Evolutionary conservation across 192 early-diverging fungal species (phyloP), one percentile per base, ranked within the genome.

Genomic region (Coemansia sp.): DNA sequence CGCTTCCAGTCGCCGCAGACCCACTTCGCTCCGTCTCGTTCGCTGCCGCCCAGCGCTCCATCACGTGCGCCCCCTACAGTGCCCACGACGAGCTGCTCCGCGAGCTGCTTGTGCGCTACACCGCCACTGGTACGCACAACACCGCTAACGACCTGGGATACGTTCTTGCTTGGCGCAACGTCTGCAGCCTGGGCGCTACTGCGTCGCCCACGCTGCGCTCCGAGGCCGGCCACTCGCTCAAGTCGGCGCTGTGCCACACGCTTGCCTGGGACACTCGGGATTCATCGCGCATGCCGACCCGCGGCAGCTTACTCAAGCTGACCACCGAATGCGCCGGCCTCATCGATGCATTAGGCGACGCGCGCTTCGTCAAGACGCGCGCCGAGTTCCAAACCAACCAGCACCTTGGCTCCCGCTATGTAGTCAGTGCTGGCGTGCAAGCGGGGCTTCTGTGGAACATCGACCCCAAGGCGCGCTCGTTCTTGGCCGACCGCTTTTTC

Each of bases 401-500:
- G 26, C 72, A 74, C 6, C 81, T 92, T 30, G 84, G 82, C 30
- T 15, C 56, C 43, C 85, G 86, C 9, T 93, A 84, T 72, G 51
- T 68, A n/a, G 64, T 88, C 11, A 73, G 64, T 33, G 60, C 83
- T 0, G 84, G 84, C 15, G 33, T 79, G 15, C 86, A 89, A 34
- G 87, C 64, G 14, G 97, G 97, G 20, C 66, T 92, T 11, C 52
- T 97, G 61, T 85, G 87, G 60, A 84, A 88, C 5, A 60, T 92
- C 5, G 76, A 34, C 12, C 1, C 76, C 35, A 72, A 73, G n/a
- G 77, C 78, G 20, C 55, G 62, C 10, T 86, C 92, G 43, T 83
- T 87, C n/a, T 77, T 97, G 18, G 86, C 88, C 10, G 97, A 99
- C 80, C 84, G 94, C 35, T 95, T 97, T 75, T 87, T 90, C 66